Percentiles rank a stretch among this genome's conserved stretches.
These are phyloP conservation scores for Tulasnella sp. DNA, from an alignment of 768 basidiomycete genomes.

Conservation along the genomic window DNA sequence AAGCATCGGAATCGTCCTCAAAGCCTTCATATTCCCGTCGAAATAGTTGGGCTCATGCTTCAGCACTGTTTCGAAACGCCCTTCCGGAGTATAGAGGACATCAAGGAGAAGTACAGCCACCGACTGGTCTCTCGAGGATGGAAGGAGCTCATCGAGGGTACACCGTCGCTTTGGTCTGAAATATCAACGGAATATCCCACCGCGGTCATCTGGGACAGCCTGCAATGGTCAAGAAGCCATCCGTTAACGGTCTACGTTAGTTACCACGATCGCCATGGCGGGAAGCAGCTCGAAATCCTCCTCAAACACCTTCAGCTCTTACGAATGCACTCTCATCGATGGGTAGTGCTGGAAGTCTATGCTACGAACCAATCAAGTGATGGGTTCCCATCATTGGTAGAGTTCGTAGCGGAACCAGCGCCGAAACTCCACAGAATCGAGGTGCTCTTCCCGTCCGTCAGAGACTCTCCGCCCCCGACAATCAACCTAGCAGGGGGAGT, in stretches of 20 bases:
- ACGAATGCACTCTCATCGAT: background rate
- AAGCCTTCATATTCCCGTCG: too few relatives aligned
- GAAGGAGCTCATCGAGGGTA: background rate
- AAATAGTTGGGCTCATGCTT: background rate
- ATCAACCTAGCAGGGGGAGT: background rate
- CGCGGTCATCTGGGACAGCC: background rate
- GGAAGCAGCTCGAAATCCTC: background rate
- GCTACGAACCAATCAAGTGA: background rate
- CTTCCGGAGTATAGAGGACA: background rate
- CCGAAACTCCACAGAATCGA: background rate
- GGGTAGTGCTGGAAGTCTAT: background rate
- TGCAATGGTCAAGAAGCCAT: background rate
- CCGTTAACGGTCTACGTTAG: background rate
- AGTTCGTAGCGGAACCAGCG: background rate
- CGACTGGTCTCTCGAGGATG: background rate
- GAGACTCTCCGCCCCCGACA: background rate
- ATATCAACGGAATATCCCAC: background rate
- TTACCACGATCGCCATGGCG: too few relatives aligned
- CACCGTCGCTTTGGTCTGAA: background rate
- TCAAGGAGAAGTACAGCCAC: background rate
- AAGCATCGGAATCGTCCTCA: too few relatives aligned
- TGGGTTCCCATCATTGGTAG: background rate
- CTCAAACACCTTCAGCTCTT: background rate
- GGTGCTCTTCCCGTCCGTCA: background rate
- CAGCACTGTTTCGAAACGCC: background rate